A percentile compares a stretch with the other conserved stretches of the same genome.
phyloP scores from a whole-genome alignment of 2,329 filamentous ascomycete genomes.

The Pyricularia pennisetigena region DNA sequence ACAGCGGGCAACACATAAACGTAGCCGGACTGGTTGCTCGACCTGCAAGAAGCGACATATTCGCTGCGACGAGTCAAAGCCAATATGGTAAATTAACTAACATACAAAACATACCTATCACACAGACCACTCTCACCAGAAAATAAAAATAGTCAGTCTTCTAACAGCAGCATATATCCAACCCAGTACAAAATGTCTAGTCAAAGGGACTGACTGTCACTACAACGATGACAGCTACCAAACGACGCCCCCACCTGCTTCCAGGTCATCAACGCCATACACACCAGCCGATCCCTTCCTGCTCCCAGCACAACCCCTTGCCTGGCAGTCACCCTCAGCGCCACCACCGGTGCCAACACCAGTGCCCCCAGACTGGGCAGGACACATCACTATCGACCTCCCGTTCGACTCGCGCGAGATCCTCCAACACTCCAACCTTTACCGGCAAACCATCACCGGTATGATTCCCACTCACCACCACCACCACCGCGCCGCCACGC shows the following conservation, averaged over 20 bases:
- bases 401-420: background rate
- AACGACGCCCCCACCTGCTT: background rate
- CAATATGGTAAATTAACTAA: slow-evolving; percentile 12
- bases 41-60: slow-evolving; percentile 14
- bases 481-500: background rate
- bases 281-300: background rate
- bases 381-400: background rate
- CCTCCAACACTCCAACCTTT: background rate
- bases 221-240: background rate
- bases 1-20: slow-evolving; percentile 10
- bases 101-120: too few species aligned
- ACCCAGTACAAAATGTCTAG: background rate
- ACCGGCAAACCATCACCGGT: background rate
- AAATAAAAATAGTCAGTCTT: background rate
- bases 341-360: background rate
- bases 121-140: background rate
- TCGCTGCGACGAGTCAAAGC: slow-evolving; percentile 12
- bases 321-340: background rate
- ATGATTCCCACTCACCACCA: background rate
- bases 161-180: background rate
- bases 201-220: background rate
- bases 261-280: background rate
- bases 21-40: slow-evolving; percentile 11
- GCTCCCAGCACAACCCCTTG: background rate
- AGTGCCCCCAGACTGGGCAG: background rate